A percentile compares a stretch with the other conserved stretches of the same genome.
Evolutionary conservation across 768 basidiomycete genomes (phyloP).

Genomic region (Leccinum broughii): DNA sequence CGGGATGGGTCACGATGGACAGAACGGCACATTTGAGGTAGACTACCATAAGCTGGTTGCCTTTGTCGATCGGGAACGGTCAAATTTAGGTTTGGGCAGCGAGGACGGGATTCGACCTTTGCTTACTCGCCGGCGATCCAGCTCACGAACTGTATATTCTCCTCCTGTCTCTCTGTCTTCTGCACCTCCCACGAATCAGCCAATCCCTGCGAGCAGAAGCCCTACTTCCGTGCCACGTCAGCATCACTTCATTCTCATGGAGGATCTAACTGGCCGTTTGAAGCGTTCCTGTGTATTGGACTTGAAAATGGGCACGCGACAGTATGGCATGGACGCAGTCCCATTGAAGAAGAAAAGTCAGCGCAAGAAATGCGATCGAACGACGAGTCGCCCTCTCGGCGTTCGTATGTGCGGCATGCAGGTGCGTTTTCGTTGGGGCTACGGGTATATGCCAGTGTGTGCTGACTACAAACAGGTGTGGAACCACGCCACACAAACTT

Average conservation of each 20-base stretch:
- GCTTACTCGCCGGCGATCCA: slow-evolving; percentile 43
- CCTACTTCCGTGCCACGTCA: slow-evolving; percentile 71
- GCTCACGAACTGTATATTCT: slow-evolving; percentile 39
- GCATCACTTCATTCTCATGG: slow-evolving; percentile 98
- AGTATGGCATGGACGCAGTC: slow-evolving; percentile 96
- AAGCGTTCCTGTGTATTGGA: slow-evolving; percentile 95
- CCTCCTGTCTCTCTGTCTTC: slow-evolving; percentile 26
- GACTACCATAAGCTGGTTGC: slow-evolving; percentile 35
- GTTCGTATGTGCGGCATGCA: slow-evolving; percentile 99
- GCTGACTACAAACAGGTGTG: slow-evolving; percentile 66
- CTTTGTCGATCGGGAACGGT: slow-evolving; percentile 19
- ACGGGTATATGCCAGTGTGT: background rate
- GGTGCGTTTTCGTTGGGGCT: slow-evolving; percentile 50
- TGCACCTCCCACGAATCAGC: slow-evolving; percentile 31
- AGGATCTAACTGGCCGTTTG: slow-evolving; percentile 91
- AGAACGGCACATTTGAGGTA: slow-evolving; percentile 44
- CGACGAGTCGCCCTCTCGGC: slow-evolving; percentile 88
- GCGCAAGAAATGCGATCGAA: slow-evolving; percentile 95
- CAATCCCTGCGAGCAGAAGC: slow-evolving; percentile 37
- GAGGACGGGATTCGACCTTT: slow-evolving; percentile 26
- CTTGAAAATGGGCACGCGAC: slow-evolving; percentile 99
- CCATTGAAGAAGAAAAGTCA: slow-evolving; percentile 95
- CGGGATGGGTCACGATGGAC: slow-evolving; percentile 38
- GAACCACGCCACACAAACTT: slow-evolving; percentile 82
- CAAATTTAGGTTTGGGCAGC: slow-evolving; percentile 19